These are phyloP conservation scores for Chrysosporium queenslandicum DNA, from an alignment of 2,329 filamentous ascomycete species.

Conservation along the genomic window DNA sequence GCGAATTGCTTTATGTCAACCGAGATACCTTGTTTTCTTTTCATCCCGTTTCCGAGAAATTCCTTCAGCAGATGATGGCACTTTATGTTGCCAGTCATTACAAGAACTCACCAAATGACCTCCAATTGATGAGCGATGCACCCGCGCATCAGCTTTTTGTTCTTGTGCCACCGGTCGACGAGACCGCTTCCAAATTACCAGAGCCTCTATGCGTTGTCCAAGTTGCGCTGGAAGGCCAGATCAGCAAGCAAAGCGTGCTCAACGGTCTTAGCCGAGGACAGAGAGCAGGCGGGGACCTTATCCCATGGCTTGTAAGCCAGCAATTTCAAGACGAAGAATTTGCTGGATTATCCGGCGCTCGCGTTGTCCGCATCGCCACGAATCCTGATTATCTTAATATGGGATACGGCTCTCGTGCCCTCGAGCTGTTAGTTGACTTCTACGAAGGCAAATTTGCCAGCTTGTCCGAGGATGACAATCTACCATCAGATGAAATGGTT, in stretches of 20 bases:
- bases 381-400: constrained; percentile 86
- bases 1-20: constrained; percentile 87
- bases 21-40: constrained; percentile 96
- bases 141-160: constrained; percentile 95
- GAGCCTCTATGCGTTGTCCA: constrained; percentile 94
- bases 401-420: constrained; percentile 85
- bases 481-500: constrained; percentile 51
- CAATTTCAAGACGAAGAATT: constrained; percentile 98
- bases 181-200: constrained; percentile 66
- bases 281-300: constrained; percentile 81
- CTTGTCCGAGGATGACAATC: constrained; percentile 59
- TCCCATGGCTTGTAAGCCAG: constrained; percentile 94
- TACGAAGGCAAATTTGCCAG: constrained; percentile 88
- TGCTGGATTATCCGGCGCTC: constrained; percentile 80
- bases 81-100: constrained; percentile 96
- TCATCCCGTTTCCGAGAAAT: constrained; percentile 92
- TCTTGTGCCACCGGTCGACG: constrained; percentile 73
- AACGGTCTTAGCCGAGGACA: constrained; percentile 83
- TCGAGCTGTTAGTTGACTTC: constrained; percentile 80
- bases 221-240: constrained; percentile 85
- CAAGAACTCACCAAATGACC: constrained; percentile 94
- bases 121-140: constrained; percentile 97
- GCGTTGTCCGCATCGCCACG: constrained; percentile 87
- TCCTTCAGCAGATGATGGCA: constrained; percentile 95
- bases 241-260: constrained; percentile 84